phyloP scores from a whole-genome alignment of 2,329 filamentous ascomycete species.

The Sporothrix brunneoviolacea region DNA sequence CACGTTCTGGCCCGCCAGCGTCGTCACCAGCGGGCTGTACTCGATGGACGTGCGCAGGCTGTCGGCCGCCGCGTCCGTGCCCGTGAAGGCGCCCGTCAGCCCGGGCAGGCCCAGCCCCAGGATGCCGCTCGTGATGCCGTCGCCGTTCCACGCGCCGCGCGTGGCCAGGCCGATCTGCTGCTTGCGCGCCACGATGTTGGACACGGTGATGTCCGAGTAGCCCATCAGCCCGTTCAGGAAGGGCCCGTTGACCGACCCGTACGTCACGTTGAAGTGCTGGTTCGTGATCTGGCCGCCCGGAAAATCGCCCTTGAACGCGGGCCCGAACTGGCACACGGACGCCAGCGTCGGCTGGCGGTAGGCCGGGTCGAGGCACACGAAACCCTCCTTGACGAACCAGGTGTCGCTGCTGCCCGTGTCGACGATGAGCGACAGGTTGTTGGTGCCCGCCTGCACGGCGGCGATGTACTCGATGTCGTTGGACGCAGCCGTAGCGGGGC shows the following conservation, averaged over 20 bases:
- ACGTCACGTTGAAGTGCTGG: constrained; percentile 26
- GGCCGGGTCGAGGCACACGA: constrained; percentile 23
- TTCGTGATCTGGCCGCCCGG: constrained; percentile 24
- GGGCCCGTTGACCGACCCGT: constrained; percentile 22
- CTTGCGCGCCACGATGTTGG: constrained; percentile 23
- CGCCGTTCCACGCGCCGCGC: constrained; percentile 25
- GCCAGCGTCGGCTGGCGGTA: constrained; percentile 15
- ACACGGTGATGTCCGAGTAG: constrained; percentile 25
- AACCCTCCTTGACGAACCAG: constrained; percentile 24
- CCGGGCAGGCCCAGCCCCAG: constrained; percentile 27
- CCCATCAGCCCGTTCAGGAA: constrained; percentile 27
- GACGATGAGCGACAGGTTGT: constrained; percentile 24
- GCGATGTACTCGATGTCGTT: constrained; percentile 27
- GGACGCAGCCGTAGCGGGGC: constrained; percentile 6
- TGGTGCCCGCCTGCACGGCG: constrained; percentile 21
- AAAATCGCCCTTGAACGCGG: constrained; percentile 24
- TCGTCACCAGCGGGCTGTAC: constrained; percentile 26
- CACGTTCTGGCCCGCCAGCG: constrained; percentile 17
- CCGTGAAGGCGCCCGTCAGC: constrained; percentile 24
- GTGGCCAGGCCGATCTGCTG: constrained; percentile 28
- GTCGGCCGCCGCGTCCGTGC: constrained; percentile 19
- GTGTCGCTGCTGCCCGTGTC: constrained; percentile 28
- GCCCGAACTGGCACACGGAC: constrained; percentile 25
- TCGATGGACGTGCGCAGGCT: constrained; percentile 18
- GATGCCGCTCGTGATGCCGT: constrained; percentile 27